Evolutionary conservation across 2,329 filamentous ascomycete species (phyloP).

Genomic region (Diaporthe citrichinensis): DNA sequence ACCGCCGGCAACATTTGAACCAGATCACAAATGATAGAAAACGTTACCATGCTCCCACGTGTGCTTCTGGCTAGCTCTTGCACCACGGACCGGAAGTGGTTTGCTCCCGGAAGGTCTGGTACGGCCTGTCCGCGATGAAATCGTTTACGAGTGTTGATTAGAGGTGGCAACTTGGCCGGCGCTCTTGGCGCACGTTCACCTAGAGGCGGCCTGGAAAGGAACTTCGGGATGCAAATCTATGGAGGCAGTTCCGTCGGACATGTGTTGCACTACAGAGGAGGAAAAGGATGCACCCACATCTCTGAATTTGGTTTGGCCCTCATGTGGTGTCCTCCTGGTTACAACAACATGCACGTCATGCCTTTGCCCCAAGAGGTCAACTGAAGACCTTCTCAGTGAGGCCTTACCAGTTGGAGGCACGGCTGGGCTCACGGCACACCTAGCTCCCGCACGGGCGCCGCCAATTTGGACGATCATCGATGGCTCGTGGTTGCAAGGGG

Average conservation of each 20-base stretch:
- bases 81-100: background rate
- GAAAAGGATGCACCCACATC: too few species aligned
- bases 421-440: background rate
- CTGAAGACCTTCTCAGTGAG: background rate
- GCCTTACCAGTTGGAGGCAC: background rate
- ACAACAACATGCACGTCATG: background rate
- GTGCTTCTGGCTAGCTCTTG: background rate
- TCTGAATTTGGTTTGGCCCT: too few species aligned
- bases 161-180: background rate
- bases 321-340: too few species aligned
- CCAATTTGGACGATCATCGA: background rate
- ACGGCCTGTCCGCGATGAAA: background rate
- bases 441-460: slow-evolving; percentile 16
- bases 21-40: background rate
- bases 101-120: background rate
- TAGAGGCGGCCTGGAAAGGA: background rate
- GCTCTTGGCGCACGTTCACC: background rate
- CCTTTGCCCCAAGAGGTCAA: background rate
- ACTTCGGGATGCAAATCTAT: background rate
- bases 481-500: slow-evolving; percentile 5
- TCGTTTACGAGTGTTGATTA: too few species aligned
- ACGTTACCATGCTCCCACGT: background rate
- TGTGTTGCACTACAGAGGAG: too few species aligned
- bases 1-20: background rate
- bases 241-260: background rate